phyloP scores from a whole-genome alignment of 1,284 basidiomycete species.

The Apiotrichum gracile region DNA sequence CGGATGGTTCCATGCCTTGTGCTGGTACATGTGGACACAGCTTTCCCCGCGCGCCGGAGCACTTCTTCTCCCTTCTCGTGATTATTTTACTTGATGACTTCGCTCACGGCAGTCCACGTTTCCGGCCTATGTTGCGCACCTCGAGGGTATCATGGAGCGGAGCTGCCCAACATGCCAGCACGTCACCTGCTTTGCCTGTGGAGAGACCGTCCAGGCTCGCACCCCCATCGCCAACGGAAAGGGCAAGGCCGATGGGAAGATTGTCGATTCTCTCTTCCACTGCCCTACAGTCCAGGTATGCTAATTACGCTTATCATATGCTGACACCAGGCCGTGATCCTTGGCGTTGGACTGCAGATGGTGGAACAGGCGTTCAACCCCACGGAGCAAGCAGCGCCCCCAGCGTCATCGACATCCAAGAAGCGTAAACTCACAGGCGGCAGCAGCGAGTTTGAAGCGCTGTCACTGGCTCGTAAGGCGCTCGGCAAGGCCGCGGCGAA shows the following conservation, averaged over 20 bases:
- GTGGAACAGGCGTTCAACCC: conserved; percentile 28
- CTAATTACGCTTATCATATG: background rate
- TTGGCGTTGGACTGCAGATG: conserved; percentile 69
- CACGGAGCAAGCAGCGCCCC: conserved; percentile 24
- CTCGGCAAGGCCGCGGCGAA: conserved; percentile 53
- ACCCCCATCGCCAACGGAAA: conserved; percentile 1
- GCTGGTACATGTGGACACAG: conserved; percentile 64
- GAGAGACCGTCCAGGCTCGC: conserved; percentile 51
- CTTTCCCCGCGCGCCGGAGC: conserved; percentile 58
- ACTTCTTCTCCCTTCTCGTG: conserved; percentile 77
- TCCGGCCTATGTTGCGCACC: conserved; percentile 59
- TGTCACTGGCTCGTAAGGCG: background rate
- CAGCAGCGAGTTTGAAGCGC: background rate
- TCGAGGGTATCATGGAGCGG: conserved; percentile 56
- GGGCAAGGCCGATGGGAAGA: conserved; percentile 28
- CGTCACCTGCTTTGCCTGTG: conserved; percentile 75
- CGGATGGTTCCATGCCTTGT: conserved; percentile 60
- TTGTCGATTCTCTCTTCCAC: conserved; percentile 64
- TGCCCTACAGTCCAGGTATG: conserved; percentile 64
- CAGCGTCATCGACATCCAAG: conserved; percentile 43
- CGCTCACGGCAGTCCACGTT: conserved; percentile 59
- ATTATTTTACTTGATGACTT: conserved; percentile 39
- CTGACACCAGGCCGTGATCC: conserved; percentile 60
- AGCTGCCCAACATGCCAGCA: conserved; percentile 61
- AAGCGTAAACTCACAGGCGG: conserved; percentile 29